Evolutionary conservation across 768 basidiomycete species (phyloP), one percentile per base, ranked within the genome.

Genomic region (Trametes gibbosa): DNA sequence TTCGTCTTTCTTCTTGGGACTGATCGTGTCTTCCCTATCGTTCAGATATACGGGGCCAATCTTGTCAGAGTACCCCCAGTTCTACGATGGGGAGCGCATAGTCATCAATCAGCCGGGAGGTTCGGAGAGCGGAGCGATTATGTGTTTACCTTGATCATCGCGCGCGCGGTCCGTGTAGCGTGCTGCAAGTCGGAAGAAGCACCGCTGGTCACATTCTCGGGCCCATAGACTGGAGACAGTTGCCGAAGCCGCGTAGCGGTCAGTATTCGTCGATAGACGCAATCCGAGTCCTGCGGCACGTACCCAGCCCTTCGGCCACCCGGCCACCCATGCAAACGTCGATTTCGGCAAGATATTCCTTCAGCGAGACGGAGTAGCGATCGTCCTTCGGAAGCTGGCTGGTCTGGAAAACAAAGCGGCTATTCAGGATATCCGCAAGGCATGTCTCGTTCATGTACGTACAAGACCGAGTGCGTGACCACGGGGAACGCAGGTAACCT

Each of bases 401-500:
- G 17, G 92, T 95, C 90, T 74, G 39, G 41, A 17, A 42, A 35
- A 41, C 35, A 46, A 19, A 40, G 17, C 19, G 24, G 19, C 13
- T 16, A 24, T 21, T 12, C 6, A n/a, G 23, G 5, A 14, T 10
- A 10, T 6, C 9, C 48, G 23, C 16, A 21, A 8, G 47, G n/a
- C 21, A 41, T 10, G 32, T 24, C 35, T 10, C 24, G 42, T 10
- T 8, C 7, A 32, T 47, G 59, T 59, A 82, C 87, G 64, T 76
- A 93, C 91, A 65, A 90, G 76, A 56, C 95, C 95, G 45, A 98
- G 81, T 21, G 95, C 90, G 69, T 96, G 90, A 25, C 97, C 97
- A 66, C 97, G 90, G 40, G 96, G 96, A 53, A 99, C 84, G 71
- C 96, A 97, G 24, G 96, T 98, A 34, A 98, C 96, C 77, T 97